Base-by-base conservation (phyloP, 306 rosid genomes). In the Quercus dentata region DNA sequence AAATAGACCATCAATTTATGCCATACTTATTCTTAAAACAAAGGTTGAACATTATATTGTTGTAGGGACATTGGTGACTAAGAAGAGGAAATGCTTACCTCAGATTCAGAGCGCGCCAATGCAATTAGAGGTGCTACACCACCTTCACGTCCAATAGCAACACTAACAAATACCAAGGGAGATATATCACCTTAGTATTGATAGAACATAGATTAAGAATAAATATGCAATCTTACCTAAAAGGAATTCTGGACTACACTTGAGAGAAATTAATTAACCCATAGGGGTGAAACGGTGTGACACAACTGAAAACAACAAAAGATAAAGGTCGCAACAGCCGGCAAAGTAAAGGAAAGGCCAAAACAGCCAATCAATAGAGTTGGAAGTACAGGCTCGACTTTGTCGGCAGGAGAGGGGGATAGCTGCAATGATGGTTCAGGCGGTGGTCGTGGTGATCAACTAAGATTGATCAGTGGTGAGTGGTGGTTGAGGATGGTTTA, bases 101-200 rank as follows among this genome's bases (percentile, higher is more conserved):
- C 97, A 13, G 93, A 90, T 38, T 91, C 97, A 63, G 97, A 96
- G 59, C 97, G 90, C 3, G 99, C 98, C 81, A 93, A 87, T 6
- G 97, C 98, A 89, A 96, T 96, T 86, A 96, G 85, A 49, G 99
- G 98, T 31, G 95, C 98, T 71, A 96, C 99, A 73, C 99, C 99
- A 68, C 98, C 99, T 93, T 96, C 98, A 75, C 90, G 92, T 74
- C 99, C 99, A 86, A 96, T 96, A 71, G 99, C 98, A 89, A 96
- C 84, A 83, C 99, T 96, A 83, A 82, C 49, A 79, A 76, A 82
- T 6, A 79, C 83, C 81, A 84, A 72, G 49, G 77, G 38, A 73
- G 46, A 55, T 44, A 79, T 19, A 28, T 35, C 41, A 73, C 52
- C 67, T 81, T 51, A 78, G 28, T 28, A 76, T 63, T 28, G 80